A percentile compares a stretch with the other conserved stretches of the same genome.
These are phyloP conservation scores for Pythium sukuiense DNA, from an alignment of 352 stramenopile species.

Conservation along the genomic window DNA sequence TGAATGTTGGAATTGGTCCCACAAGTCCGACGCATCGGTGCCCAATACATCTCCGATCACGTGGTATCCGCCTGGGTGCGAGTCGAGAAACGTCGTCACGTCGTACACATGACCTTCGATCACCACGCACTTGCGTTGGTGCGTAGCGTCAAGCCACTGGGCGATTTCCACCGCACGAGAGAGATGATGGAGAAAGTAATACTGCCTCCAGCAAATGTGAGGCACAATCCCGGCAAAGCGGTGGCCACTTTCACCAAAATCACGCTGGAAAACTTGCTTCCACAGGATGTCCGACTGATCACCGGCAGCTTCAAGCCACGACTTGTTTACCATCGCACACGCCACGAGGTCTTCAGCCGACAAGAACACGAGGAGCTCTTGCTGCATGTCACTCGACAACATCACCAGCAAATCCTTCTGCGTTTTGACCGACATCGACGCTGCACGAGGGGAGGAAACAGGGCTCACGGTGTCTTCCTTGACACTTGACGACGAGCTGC, in stretches of 20 bases:
- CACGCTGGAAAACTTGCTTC: constrained; percentile 47
- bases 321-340: constrained; percentile 43
- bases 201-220: constrained; percentile 59
- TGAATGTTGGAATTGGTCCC: constrained; percentile 75
- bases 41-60: constrained; percentile 73
- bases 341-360: constrained; percentile 42
- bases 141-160: constrained; percentile 39
- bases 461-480: not conserved
- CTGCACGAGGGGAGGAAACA: not conserved
- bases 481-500: not conserved
- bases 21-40: constrained; percentile 64
- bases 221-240: constrained; percentile 53
- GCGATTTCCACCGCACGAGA: constrained; percentile 66
- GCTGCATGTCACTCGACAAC: constrained; percentile 44
- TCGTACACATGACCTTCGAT: constrained; percentile 70
- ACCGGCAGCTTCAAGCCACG: constrained; percentile 36
- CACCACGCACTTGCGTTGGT: constrained; percentile 55
- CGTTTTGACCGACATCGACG: not conserved
- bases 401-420: constrained; percentile 20
- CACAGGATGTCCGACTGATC: constrained; percentile 47
- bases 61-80: constrained; percentile 65
- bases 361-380: constrained; percentile 60
- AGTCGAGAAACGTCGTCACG: constrained; percentile 62
- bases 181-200: constrained; percentile 71
- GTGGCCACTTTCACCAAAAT: constrained; percentile 53